Evolutionary conservation across 1,139 yeast genomes (phyloP).

Genomic region (Kodamaea sp.): DNA sequence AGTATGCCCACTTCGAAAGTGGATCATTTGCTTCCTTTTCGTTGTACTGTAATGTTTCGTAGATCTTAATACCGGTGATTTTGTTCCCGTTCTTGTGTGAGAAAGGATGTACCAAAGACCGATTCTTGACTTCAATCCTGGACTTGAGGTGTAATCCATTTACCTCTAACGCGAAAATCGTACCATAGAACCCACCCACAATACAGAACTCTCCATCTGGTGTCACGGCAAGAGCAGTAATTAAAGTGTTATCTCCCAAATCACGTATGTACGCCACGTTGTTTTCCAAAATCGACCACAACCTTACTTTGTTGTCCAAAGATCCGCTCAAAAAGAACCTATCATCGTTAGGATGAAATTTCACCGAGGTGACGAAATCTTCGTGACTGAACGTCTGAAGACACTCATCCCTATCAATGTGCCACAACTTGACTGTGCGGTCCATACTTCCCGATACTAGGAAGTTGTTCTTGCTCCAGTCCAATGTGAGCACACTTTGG

Average conservation of each 20-base stretch:
- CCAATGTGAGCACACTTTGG: slow-evolving; percentile 67
- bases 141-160: slow-evolving; percentile 58
- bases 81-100: slow-evolving; percentile 36
- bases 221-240: slow-evolving; percentile 70
- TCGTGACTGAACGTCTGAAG: slow-evolving; percentile 69
- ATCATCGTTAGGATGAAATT: slow-evolving; percentile 86
- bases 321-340: slow-evolving; percentile 85
- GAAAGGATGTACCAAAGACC: slow-evolving; percentile 28
- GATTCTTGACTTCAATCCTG: slow-evolving; percentile 53
- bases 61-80: slow-evolving; percentile 43
- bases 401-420: slow-evolving; percentile 64
- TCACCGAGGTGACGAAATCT: slow-evolving; percentile 81
- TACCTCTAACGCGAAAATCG: slow-evolving; percentile 62
- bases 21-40: slow-evolving; percentile 13
- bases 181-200: slow-evolving; percentile 84
- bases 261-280: slow-evolving; percentile 34
- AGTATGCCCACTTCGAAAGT: slow-evolving; percentile 36
- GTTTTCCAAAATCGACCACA: slow-evolving; percentile 81
- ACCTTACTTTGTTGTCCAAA: slow-evolving; percentile 71
- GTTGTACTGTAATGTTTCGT: slow-evolving; percentile 20
- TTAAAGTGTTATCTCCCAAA: slow-evolving; percentile 56
- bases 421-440: slow-evolving; percentile 82
- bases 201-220: slow-evolving; percentile 68
- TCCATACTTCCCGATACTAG: slow-evolving; percentile 84
- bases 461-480: slow-evolving; percentile 90